Evolutionary conservation across 371 early-diverging fungal genomes (phyloP).

Genomic region (Mortierella sp.): DNA sequence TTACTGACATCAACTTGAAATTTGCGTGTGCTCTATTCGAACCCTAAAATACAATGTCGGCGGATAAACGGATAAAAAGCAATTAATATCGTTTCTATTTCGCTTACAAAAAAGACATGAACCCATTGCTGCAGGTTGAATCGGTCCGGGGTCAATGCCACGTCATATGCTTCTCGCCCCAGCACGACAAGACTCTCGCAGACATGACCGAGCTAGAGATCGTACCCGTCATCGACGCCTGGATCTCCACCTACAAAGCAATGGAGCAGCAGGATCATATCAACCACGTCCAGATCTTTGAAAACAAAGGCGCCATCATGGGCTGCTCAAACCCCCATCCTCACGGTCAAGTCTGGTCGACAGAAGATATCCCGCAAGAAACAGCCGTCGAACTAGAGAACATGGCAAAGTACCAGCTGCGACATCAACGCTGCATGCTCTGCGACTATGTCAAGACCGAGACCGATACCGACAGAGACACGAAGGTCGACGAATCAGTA

Average conservation of each 20-base stretch:
- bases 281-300: slow-evolving; percentile 93
- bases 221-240: slow-evolving; percentile 76
- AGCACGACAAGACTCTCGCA: slow-evolving; percentile 91
- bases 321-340: slow-evolving; percentile 98
- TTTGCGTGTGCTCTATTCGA: neutral
- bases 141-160: slow-evolving; percentile 86
- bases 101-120: slow-evolving; percentile 13
- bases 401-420: slow-evolving; percentile 66
- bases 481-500: slow-evolving; percentile 4
- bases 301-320: slow-evolving; percentile 97
- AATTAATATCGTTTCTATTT: neutral
- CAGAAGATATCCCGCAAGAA: slow-evolving; percentile 86
- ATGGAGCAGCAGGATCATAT: slow-evolving; percentile 64
- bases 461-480: slow-evolving; percentile 22
- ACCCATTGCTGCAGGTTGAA: slow-evolving; percentile 71
- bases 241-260: slow-evolving; percentile 74
- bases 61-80: neutral
- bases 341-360: slow-evolving; percentile 93
- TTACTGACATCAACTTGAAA: too few species aligned
- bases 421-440: slow-evolving; percentile 74
- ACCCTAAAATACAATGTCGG: neutral
- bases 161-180: slow-evolving; percentile 92
- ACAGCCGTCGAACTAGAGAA: slow-evolving; percentile 76
- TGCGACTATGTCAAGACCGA: slow-evolving; percentile 87
- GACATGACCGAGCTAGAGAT: slow-evolving; percentile 81